phyloP scores from a whole-genome alignment of 2,329 filamentous ascomycete species.

The Botrytis galanthina region DNA sequence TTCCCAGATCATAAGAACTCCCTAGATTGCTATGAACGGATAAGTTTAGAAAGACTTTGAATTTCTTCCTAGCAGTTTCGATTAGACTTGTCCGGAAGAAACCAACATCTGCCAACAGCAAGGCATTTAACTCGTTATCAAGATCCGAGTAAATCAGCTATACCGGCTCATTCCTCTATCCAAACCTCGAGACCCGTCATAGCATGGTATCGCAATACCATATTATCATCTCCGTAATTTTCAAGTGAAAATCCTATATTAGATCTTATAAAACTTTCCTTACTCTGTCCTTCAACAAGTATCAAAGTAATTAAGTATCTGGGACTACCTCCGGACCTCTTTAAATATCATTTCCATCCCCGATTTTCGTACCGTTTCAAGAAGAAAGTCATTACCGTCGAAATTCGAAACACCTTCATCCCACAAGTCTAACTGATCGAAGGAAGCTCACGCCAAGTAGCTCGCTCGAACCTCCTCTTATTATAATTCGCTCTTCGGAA shows the following conservation, averaged over 20 bases:
- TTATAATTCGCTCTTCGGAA: neutral
- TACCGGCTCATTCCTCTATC: neutral
- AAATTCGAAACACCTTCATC: neutral
- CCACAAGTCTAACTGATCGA: neutral
- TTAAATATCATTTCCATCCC: accelerated
- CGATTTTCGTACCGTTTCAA: accelerated
- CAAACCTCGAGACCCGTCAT: accelerated
- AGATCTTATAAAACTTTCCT: accelerated
- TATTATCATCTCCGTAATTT: neutral
- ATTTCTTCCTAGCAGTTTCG: accelerated
- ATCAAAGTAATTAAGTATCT: accelerated
- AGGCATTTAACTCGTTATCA: no score
- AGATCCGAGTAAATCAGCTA: accelerated
- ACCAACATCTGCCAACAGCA: neutral
- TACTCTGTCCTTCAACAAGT: neutral
- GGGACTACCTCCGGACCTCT: accelerated
- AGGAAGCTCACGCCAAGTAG: neutral
- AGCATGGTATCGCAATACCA: neutral
- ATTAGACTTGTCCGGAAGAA: neutral
- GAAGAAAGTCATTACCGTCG: accelerated
- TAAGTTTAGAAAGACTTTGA: neutral
- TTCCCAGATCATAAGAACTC: neutral
- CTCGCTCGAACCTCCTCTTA: neutral
- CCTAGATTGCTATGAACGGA: accelerated
- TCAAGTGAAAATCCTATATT: neutral